Evolutionary conservation across 257 asterid species (phyloP).

Genomic region (Rhazya stricta): DNA sequence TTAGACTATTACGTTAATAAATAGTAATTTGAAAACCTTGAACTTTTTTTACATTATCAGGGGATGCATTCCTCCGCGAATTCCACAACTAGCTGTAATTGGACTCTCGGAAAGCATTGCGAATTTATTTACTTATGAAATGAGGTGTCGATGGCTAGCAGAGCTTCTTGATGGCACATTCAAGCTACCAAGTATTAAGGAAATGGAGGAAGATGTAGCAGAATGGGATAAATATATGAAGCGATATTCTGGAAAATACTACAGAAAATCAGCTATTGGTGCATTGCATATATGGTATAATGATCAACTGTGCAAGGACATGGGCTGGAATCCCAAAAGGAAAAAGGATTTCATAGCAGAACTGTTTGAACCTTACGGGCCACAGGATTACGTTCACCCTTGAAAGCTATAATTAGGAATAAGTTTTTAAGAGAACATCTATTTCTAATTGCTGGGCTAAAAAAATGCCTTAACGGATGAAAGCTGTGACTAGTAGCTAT

Average conservation of each 20-base stretch:
- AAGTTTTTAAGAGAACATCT: too few species aligned
- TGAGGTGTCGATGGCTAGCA: slow-evolving; percentile 41
- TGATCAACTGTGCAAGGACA: slow-evolving; percentile 52
- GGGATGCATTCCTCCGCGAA: slow-evolving; percentile 42
- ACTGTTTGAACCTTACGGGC: slow-evolving; percentile 48
- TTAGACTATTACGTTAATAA: not conserved
- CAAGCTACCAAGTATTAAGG: slow-evolving; percentile 39
- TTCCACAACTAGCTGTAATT: slow-evolving; percentile 48
- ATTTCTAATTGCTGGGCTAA: too few species aligned
- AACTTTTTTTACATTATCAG: slow-evolving; percentile 13
- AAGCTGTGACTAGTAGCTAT: too few species aligned
- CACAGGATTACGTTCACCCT: slow-evolving; percentile 28
- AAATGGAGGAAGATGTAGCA: slow-evolving; percentile 36
- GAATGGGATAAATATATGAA: slow-evolving; percentile 41
- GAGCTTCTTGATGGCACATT: slow-evolving; percentile 43
- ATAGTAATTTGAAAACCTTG: not conserved
- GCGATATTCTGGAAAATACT: slow-evolving; percentile 28
- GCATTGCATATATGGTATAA: slow-evolving; percentile 41
- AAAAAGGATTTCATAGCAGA: slow-evolving; percentile 37
- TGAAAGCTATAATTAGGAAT: not conserved
- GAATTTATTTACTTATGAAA: slow-evolving; percentile 40
- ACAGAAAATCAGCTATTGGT: slow-evolving; percentile 33
- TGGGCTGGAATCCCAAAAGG: slow-evolving; percentile 42
- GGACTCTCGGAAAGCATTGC: slow-evolving; percentile 44
- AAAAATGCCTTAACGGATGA: too few species aligned